Base-by-base conservation (phyloP, 805 yeast species). In the Isabelozyma gotoi region DNA sequence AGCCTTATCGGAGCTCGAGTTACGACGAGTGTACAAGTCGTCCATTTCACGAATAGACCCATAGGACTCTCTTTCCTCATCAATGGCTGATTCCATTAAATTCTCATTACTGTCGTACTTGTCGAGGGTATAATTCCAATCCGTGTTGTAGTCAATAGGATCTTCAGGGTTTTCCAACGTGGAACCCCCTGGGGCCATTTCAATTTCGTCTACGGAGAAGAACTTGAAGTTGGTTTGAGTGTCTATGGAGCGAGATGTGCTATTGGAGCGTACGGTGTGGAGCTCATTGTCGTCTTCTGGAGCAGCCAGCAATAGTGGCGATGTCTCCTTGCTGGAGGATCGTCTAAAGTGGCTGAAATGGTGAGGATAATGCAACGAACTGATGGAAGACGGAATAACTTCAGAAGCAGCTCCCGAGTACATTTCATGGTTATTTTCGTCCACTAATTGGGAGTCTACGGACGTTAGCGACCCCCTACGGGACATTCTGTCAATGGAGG, bases 151-250 rank as follows among this genome's bases (percentile, higher is more conserved):
- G 57, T 86, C 94, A 17, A 85, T 78, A 0, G 78, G 76, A 24
- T 75, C 71, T 24, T 65, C 69, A 2, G 76, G 73, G 52, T 79
- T 76, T 48, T 82, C 87, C 51, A 84, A 59, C 2, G 92, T 84
- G 2, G 97, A 87, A 1, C 92, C 76, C 38, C 97, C 97, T 42
- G 87, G 94, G 0, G 98, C 97, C 40, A 77, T 73, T 55, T 85
- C 91, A 37, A 92, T 84, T 51, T 89, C 94, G 43, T 86, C 88
- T 3, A 85, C 73, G 8, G 92, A 81, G 64, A 92, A 92, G 60
- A 91, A 92, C 47, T 81, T 78, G 68, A 94, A 92, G 43, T 82
- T 72, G 11, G 59, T 56, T 32, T 56, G 60, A 6, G 67, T 60
- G 38, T 68, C 74, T 19, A 57, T 46, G 6, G 77, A 73, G n/a